Conservation (phyloP, 1,284 basidiomycete species). For the Trichosporon faecale region DNA sequence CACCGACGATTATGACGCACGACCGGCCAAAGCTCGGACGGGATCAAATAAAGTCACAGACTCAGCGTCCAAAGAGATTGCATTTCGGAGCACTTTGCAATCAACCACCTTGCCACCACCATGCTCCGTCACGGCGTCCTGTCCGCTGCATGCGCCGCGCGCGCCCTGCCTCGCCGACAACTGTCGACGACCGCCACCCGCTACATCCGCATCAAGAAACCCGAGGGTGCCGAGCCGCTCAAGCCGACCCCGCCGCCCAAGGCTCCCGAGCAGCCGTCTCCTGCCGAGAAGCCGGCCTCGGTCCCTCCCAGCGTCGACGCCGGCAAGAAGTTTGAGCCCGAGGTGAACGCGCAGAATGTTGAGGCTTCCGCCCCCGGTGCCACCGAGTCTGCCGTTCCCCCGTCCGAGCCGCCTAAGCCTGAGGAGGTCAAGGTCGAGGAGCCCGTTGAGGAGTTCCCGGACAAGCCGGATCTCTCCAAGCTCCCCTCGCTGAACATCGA, state of each 20-base stretch:
- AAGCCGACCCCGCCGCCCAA: constrained; percentile 5
- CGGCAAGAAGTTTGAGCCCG: constrained; percentile 32
- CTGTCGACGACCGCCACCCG: constrained; percentile 13
- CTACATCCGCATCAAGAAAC: constrained; percentile 24
- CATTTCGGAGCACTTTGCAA: constrained; percentile 8
- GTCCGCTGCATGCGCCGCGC: constrained; percentile 11
- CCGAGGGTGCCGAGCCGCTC: constrained; percentile 15
- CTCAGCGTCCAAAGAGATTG: neutral
- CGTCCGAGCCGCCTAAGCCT: constrained; percentile 26
- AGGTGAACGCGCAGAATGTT: constrained; percentile 17
- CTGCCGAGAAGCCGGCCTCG: constrained; percentile 34
- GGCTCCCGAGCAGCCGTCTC: constrained; percentile 26
- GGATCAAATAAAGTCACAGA: constrained; percentile 7
- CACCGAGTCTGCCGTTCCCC: constrained; percentile 14
- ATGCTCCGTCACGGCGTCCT: constrained; percentile 8
- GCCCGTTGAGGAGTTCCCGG: constrained; percentile 21
- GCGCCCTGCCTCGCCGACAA: neutral
- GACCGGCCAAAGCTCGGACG: neutral
- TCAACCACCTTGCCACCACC: constrained; percentile 1
- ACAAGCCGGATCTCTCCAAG: constrained; percentile 39
- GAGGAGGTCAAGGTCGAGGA: constrained; percentile 3
- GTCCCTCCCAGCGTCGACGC: constrained; percentile 30
- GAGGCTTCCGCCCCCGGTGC: constrained; percentile 1
- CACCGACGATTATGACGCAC: neutral
- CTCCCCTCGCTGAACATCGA: constrained; percentile 53